These are phyloP conservation scores for Kalaharituber pfeilii DNA, from an alignment of 2,329 filamentous ascomycete genomes.

Conservation along the genomic window DNA sequence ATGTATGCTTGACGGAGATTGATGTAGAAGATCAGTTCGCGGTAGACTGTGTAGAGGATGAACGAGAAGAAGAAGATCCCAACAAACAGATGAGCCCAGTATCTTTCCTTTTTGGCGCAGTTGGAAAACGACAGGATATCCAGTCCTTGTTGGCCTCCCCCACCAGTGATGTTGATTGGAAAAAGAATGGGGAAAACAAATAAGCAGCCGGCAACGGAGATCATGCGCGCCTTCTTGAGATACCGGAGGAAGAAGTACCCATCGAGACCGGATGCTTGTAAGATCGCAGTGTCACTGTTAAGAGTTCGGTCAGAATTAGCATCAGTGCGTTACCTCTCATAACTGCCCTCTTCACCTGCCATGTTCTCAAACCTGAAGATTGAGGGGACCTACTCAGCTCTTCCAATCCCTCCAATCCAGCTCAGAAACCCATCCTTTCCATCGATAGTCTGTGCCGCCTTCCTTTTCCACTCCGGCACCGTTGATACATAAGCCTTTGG, in stretches of 20 bases:
- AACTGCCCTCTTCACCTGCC: too few species aligned
- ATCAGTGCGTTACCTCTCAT: too few species aligned
- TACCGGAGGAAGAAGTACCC: conserved; percentile 83
- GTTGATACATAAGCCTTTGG: conserved; percentile 36
- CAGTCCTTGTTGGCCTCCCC: conserved; percentile 45
- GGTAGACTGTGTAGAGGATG: conserved; percentile 69
- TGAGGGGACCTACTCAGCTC: not conserved
- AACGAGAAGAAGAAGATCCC: conserved; percentile 76
- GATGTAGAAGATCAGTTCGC: conserved; percentile 81
- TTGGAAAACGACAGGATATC: conserved; percentile 68
- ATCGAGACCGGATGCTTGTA: conserved; percentile 84
- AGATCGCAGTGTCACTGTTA: conserved; percentile 51
- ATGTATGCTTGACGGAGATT: conserved; percentile 86
- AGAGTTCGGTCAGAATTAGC: not conserved
- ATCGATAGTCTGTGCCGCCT: conserved; percentile 12
- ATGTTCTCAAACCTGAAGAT: too few species aligned
- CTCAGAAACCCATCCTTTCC: conserved; percentile 15
- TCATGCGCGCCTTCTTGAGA: conserved; percentile 57
- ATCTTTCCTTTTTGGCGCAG: conserved; percentile 43
- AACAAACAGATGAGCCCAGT: conserved; percentile 67
- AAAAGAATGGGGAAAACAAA: conserved; percentile 80
- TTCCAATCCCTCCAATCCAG: conserved; percentile 11
- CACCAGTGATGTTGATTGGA: conserved; percentile 76
- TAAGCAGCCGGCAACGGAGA: conserved; percentile 65
- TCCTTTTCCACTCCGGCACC: conserved; percentile 14